Evolutionary conservation across 768 basidiomycete species (phyloP).

Genomic region (Brasilioporus rufonigricans): DNA sequence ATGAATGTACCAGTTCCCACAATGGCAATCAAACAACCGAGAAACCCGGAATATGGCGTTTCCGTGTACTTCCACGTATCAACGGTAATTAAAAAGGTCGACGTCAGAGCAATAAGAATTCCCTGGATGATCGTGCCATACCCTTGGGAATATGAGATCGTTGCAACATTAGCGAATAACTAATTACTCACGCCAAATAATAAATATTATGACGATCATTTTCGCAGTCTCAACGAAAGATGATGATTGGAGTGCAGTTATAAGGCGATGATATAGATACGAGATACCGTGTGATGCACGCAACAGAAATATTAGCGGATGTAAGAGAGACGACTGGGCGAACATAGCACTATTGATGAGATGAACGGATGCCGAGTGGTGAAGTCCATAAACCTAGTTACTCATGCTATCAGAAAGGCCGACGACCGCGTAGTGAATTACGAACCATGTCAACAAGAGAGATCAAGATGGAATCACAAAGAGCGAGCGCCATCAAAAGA

Average conservation of each 20-base stretch:
- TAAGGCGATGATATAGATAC: slow-evolving; percentile 7
- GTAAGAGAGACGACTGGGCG: slow-evolving; percentile 17
- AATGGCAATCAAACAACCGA: slow-evolving; percentile 19
- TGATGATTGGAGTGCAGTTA: slow-evolving; percentile 6
- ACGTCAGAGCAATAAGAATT: slow-evolving; percentile 7
- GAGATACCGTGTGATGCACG: slow-evolving; percentile 2
- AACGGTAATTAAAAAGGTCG: slow-evolving; percentile 5
- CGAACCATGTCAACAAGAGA: slow-evolving; percentile 27
- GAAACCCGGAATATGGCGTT: slow-evolving; percentile 9
- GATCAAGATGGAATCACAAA: slow-evolving; percentile 22
- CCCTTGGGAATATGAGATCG: slow-evolving; percentile 20
- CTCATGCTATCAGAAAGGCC: background rate
- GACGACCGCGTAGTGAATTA: background rate
- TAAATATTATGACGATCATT: slow-evolving; percentile 15
- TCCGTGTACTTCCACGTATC: slow-evolving; percentile 10
- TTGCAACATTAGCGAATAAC: background rate
- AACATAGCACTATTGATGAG: slow-evolving; percentile 27
- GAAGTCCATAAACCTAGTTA: slow-evolving; percentile 23
- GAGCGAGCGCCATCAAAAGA: slow-evolving; percentile 16
- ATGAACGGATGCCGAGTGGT: slow-evolving; percentile 16
- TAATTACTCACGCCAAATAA: slow-evolving; percentile 25
- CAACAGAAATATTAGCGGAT: slow-evolving; percentile 13
- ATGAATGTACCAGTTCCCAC: slow-evolving; percentile 7
- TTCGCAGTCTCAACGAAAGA: slow-evolving; percentile 19
- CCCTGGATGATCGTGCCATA: slow-evolving; percentile 29